phyloP scores from a whole-genome alignment of 257 asterid genomes.

The Solanum chiquidenum region DNA sequence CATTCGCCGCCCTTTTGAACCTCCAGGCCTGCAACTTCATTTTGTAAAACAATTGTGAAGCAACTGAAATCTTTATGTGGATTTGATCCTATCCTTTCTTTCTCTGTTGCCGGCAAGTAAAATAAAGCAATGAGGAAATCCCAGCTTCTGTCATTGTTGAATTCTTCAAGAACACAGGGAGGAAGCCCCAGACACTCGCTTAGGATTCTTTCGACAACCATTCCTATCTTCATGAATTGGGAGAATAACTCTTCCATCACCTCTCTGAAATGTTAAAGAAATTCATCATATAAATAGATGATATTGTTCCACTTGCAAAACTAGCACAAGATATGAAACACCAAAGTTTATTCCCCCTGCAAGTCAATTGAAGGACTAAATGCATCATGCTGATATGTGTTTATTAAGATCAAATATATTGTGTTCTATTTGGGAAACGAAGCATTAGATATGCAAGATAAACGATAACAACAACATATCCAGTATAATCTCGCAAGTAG shows the following conservation, averaged over 20 bases:
- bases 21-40: conserved; percentile 48
- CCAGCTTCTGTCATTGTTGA: conserved; percentile 42
- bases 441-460: background rate
- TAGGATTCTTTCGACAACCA: conserved; percentile 31
- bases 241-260: conserved; percentile 33
- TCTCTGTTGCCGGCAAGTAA: conserved; percentile 34
- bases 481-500: background rate
- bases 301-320: background rate
- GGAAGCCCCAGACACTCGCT: conserved; percentile 54
- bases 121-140: conserved; percentile 42
- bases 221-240: conserved; percentile 22
- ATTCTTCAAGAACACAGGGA: conserved; percentile 24
- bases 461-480: background rate
- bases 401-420: background rate
- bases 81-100: conserved; percentile 24
- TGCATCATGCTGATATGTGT: background rate
- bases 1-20: conserved; percentile 29
- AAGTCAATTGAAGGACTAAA: background rate
- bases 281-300: background rate
- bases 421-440: background rate
- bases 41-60: conserved; percentile 38
- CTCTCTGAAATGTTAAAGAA: conserved; percentile 14
- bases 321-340: background rate
- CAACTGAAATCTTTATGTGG: conserved; percentile 37
- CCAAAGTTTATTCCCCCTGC: background rate